Evolutionary conservation across 164 flowering plant species (phyloP), one percentile per base, ranked within the genome.

Genomic region (Annona cherimola): DNA sequence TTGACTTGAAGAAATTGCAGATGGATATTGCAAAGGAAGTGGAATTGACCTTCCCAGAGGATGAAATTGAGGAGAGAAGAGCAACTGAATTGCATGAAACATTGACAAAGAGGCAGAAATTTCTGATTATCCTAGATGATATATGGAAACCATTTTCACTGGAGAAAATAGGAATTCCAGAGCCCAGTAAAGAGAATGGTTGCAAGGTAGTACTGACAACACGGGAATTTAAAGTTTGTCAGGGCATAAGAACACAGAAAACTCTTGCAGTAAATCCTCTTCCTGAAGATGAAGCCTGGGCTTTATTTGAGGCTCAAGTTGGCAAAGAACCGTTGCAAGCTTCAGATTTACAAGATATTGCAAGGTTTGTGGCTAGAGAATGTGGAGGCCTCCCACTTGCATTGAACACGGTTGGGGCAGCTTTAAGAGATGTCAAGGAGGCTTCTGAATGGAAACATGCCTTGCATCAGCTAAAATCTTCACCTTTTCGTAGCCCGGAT

Each of bases 91-190:
- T 74, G 12, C 42, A 35, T 20, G 26, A 40, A 46, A 39, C 66
- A 19, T 63, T 69, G 35, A 42, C 5, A 69, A 8, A 18, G 35
- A 42, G 69, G 50, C 63, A 64, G 69, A 75, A 64, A 40, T 50
- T 69, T 44, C 12, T 75, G 16, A 42, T 70, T 35, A 63, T 75
- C 50, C 42, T 69, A 43, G 73, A 75, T 69, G 77, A 75, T 63
- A 40, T 69, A 20, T 63, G 69, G 68, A 26, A n/a, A 8, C 3
- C n/a, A 11, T 64, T 75, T 14, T 9, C 66, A 18, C 61, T 75
- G 19, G 42, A 63, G 9, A 4, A 63, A 35, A 42, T 69, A 19
- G 69, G 73, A 75, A 64, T 69, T 43, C 77, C 77, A 5, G 5
- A 16, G 5, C 69, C 73, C 3, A 42, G 4, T 12, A 42, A 19